Evolutionary conservation across 768 basidiomycete genomes (phyloP).

Genomic region (Boletus sp.): DNA sequence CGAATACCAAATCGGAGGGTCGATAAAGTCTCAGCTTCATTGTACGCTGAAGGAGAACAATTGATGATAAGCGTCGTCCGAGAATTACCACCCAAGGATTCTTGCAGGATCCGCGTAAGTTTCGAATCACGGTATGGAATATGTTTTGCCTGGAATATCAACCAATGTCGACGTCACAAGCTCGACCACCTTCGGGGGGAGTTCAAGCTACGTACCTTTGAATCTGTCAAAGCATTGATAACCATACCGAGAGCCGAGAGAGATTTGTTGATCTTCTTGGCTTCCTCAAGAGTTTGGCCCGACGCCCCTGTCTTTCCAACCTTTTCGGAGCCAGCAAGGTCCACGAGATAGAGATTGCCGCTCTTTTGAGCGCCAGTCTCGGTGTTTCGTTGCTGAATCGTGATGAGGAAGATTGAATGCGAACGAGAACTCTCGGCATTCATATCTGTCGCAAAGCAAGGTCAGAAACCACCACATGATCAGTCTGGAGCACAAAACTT

Average conservation of each 20-base stretch:
- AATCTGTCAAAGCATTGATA: slow-evolving; percentile 95
- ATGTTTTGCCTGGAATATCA: slow-evolving; percentile 71
- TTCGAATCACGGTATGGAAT: slow-evolving; percentile 99
- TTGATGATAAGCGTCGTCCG: slow-evolving; percentile 98
- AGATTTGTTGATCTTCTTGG: slow-evolving; percentile 99
- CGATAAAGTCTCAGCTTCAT: slow-evolving; percentile 92
- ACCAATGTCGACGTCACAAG: slow-evolving; percentile 3
- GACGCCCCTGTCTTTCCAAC: slow-evolving; percentile 99
- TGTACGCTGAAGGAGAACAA: slow-evolving; percentile 96
- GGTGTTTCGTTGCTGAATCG: slow-evolving; percentile 94
- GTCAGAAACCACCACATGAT: slow-evolving; percentile 1
- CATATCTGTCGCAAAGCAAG: slow-evolving; percentile 67
- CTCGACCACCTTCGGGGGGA: background rate
- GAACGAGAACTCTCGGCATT: slow-evolving; percentile 99
- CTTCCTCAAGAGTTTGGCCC: slow-evolving; percentile 97
- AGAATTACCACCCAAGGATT: slow-evolving; percentile 93
- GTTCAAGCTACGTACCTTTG: slow-evolving; percentile 59
- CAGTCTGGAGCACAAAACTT: slow-evolving; percentile 30
- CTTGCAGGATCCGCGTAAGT: slow-evolving; percentile 98
- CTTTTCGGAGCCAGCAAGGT: slow-evolving; percentile 98
- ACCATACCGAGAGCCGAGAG: slow-evolving; percentile 98
- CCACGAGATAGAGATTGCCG: slow-evolving; percentile 95
- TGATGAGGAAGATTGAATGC: slow-evolving; percentile 98
- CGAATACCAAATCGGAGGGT: slow-evolving; percentile 99
- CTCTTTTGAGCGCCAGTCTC: slow-evolving; percentile 95